Percentiles rank a stretch among this genome's conserved stretches.
Conservation (phyloP, 257 asterid species). For the Nicotiana tabacum region DNA sequence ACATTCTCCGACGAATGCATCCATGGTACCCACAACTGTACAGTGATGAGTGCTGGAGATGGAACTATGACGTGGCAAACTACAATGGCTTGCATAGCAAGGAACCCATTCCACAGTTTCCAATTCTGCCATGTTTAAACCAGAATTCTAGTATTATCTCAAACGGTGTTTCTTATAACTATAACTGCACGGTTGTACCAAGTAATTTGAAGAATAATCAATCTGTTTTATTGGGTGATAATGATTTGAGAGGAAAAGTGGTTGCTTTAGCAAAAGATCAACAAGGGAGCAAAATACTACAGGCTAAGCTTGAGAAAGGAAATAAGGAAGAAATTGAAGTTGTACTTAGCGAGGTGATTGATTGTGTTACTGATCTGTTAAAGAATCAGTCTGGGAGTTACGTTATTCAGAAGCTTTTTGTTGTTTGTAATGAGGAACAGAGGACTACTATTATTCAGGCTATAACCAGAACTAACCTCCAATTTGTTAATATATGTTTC, state of each 20-base stretch:
- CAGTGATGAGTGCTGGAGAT: not conserved
- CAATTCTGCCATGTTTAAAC: conserved; percentile 15
- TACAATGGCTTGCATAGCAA: not conserved
- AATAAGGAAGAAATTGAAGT: conserved; percentile 33
- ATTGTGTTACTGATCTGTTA: conserved; percentile 32
- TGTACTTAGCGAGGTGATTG: conserved; percentile 37
- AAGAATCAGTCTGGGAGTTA: conserved; percentile 54
- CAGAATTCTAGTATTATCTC: not conserved
- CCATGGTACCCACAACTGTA: not conserved
- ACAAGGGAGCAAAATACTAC: conserved; percentile 34
- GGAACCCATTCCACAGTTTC: conserved; percentile 13
- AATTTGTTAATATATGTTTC: conserved; percentile 40
- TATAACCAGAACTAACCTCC: conserved; percentile 25
- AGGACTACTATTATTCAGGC: conserved; percentile 49
- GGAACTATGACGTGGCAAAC: not conserved
- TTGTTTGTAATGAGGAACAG: conserved; percentile 51
- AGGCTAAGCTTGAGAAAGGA: conserved; percentile 33
- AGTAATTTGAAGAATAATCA: conserved; percentile 6
- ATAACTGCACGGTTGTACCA: not conserved
- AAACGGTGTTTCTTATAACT: not conserved
- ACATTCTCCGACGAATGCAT: not conserved
- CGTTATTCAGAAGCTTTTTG: conserved; percentile 51
- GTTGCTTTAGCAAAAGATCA: conserved; percentile 36
- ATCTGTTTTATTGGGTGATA: conserved; percentile 13
- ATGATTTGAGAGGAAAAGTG: conserved; percentile 36